A percentile compares a stretch with the other conserved stretches of the same genome.
These are phyloP conservation scores for Galerina marginata DNA, from an alignment of 768 basidiomycete genomes.

Conservation along the genomic window DNA sequence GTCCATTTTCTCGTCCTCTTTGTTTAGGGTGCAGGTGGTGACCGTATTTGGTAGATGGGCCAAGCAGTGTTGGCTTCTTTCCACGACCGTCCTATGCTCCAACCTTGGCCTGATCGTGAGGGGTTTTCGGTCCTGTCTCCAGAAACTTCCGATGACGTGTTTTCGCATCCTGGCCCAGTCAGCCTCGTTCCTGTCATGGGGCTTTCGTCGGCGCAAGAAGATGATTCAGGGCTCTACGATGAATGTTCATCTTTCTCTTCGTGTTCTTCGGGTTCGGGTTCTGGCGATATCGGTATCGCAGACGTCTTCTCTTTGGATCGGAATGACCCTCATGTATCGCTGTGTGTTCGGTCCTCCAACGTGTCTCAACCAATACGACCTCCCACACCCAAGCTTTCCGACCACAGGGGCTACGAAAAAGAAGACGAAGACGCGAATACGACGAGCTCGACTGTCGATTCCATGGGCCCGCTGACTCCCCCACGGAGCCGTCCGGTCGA, in stretches of 20 bases:
- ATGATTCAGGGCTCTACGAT: background rate
- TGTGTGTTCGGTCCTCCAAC: slow-evolving; percentile 16
- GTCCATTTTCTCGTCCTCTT: slow-evolving; percentile 3
- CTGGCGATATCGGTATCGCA: background rate
- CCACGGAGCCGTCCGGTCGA: slow-evolving; percentile 3
- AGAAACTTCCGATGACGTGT: background rate
- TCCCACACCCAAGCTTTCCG: background rate
- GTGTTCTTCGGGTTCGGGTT: background rate
- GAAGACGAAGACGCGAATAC: slow-evolving; percentile 17
- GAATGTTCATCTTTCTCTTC: background rate
- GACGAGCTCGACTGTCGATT: slow-evolving; percentile 23
- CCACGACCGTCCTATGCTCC: slow-evolving; percentile 11
- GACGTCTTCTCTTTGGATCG: background rate
- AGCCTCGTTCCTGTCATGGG: background rate
- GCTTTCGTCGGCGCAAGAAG: background rate
- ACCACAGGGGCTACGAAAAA: background rate
- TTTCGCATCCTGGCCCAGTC: background rate
- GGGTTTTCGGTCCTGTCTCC: slow-evolving; percentile 25
- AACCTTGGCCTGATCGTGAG: slow-evolving; percentile 20
- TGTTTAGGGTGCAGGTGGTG: no score
- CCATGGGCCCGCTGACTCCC: slow-evolving; percentile 22
- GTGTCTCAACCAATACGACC: background rate
- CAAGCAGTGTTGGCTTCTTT: slow-evolving; percentile 33
- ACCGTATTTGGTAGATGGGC: slow-evolving; percentile 19
- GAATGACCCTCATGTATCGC: slow-evolving; percentile 6